Base-by-base conservation (phyloP, 2,329 filamentous ascomycete species). In the Thielaviopsis punctulata region DNA sequence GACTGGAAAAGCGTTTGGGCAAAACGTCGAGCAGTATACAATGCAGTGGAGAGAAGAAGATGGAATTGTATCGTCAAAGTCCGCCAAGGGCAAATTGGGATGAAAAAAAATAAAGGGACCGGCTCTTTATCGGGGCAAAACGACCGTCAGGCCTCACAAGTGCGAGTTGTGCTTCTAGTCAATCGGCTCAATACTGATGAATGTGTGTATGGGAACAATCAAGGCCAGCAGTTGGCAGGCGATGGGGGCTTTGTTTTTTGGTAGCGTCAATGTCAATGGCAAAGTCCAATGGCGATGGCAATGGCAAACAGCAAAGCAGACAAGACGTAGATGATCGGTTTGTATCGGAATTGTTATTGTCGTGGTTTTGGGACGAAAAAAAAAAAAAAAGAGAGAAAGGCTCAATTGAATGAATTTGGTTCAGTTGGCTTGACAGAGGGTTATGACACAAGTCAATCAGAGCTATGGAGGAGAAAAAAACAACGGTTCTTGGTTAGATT, bases 341-440 rank as follows among this genome's bases (percentile, higher is more conserved):
- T 23, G 21, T 27, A 15, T 44, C 27, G 36, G 41, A 27, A 23
- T 50, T 24, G 30, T 24, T 30, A 43, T 24, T n/a, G 36, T 50
- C 43, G 48, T 27, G 27, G 48, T 22, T 50, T 50, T 36, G n/a
- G 23, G 36, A 22, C 44, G 48, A 24, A 19, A 43, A n/a, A 50
- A 22, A 23, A 27, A 24, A 50, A 44, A 43, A 21, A 19, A 41
- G 19, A 18, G n/a, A 41, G 8, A 41, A 41, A 18, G 36, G 36
- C 36, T 41, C 19, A n/a, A 41, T 41, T 41, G 36, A 41, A 18
- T 18, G 9, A 7, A 9, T n/a, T 41, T 41, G n/a, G 36, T 41
- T 15, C 15, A 19, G 36, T 19, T 9, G 9, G 10, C 5, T n/a
- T 27, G 25, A 10, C 25, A 27, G 25, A 5, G 25, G 25, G 10